Evolutionary conservation across 768 basidiomycete species (phyloP).

Genomic region (Megacollybia marginata): DNA sequence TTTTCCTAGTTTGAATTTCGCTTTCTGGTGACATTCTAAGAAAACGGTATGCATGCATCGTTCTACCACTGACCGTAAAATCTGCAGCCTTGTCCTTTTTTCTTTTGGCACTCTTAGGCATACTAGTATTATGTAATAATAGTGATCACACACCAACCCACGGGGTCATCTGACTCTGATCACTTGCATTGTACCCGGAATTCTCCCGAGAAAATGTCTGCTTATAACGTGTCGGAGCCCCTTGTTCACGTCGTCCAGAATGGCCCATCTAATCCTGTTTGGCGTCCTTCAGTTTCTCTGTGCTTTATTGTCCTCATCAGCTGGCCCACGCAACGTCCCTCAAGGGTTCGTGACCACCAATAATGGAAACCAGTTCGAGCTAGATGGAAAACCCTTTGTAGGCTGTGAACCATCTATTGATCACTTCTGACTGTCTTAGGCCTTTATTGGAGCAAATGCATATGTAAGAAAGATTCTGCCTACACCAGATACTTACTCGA

Average conservation of each 20-base stretch:
- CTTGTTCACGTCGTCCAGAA: not conserved
- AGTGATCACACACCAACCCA: no score
- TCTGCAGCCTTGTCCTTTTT: constrained; percentile 84
- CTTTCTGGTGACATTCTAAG: constrained; percentile 56
- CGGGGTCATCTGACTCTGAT: no score
- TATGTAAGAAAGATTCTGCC: constrained; percentile 26
- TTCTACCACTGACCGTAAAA: constrained; percentile 54
- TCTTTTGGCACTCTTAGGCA: constrained; percentile 88
- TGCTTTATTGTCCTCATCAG: no score
- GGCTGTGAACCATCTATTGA: constrained; percentile 16
- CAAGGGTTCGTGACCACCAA: constrained; percentile 36
- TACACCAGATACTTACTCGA: not conserved
- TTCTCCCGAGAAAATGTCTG: not conserved
- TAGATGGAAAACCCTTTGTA: constrained; percentile 48
- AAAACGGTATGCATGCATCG: not conserved
- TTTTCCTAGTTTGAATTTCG: constrained; percentile 94
- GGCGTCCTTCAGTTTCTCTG: not conserved
- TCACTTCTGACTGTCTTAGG: not conserved
- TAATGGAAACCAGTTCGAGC: constrained; percentile 28
- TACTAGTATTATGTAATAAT: no score
- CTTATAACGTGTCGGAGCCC: not conserved
- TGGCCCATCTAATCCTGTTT: not conserved
- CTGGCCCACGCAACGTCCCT: constrained; percentile 12
- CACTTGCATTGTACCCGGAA: no score
- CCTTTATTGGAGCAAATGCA: constrained; percentile 48